These are phyloP conservation scores for Yarrowia divulgata DNA, from an alignment of 805 yeast genomes.

Conservation along the genomic window DNA sequence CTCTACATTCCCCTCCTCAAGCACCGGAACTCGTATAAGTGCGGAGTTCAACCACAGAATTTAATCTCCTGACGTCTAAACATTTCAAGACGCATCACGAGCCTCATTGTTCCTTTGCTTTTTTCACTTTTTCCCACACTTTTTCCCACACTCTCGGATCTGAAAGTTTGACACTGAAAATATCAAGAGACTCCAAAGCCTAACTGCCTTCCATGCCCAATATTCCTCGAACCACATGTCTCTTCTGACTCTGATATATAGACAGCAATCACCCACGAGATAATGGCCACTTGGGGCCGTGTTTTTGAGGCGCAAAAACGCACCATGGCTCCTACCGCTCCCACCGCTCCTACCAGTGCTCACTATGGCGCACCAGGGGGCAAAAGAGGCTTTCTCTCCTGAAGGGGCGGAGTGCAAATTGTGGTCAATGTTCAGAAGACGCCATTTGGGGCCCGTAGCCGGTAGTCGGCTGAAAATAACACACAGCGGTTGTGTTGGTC, in stretches of 20 bases:
- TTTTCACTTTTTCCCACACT: not conserved
- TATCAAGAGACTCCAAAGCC: not conserved
- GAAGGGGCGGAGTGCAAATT: conserved; percentile 4
- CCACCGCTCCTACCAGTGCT: not conserved
- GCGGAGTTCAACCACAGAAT: no score
- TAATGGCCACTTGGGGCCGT: not conserved
- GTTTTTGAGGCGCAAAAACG: not conserved
- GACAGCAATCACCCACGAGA: not conserved
- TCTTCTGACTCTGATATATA: not conserved
- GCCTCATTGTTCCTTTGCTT: not conserved
- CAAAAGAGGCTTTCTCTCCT: conserved; percentile 13
- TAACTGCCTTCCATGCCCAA: not conserved
- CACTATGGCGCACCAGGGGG: not conserved
- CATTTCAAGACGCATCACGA: conserved; percentile 19
- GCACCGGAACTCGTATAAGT: no score
- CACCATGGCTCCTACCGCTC: conserved; percentile 10
- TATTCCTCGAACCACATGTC: not conserved
- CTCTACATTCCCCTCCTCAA: no score
- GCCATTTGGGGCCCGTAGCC: not conserved
- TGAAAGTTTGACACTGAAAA: conserved; percentile 9
- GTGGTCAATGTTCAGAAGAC: not conserved
- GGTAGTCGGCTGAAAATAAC: not conserved
- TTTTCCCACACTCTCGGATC: not conserved
- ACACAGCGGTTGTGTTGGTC: not conserved
- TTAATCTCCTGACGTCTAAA: not conserved